A percentile compares a stretch with the other conserved stretches of the same genome.
phyloP scores from a whole-genome alignment of 305 asterid species.

The Rubia peregrina region DNA sequence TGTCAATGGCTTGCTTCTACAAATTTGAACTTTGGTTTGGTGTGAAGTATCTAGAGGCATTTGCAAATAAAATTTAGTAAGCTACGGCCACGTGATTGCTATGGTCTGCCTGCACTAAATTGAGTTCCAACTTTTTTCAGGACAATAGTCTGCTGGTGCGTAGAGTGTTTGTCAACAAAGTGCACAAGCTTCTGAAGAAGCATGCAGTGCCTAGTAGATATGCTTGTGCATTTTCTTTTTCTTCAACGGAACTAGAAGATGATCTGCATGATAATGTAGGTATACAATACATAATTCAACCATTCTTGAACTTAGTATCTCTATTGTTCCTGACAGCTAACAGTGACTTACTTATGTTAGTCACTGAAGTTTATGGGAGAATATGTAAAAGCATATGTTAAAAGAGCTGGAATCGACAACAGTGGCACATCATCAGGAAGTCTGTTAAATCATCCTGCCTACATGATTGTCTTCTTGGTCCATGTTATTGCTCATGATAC shows the following conservation, averaged over 20 bases:
- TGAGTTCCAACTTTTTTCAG: slow-evolving; percentile 34
- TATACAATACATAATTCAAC: slow-evolving; percentile 12
- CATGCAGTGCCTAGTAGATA: slow-evolving; percentile 64
- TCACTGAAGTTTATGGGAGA: slow-evolving; percentile 56
- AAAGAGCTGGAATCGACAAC: slow-evolving; percentile 41
- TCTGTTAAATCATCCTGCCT: slow-evolving; percentile 51
- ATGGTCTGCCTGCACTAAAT: not conserved
- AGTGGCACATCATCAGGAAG: slow-evolving; percentile 33
- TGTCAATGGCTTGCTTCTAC: not conserved
- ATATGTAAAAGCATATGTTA: slow-evolving; percentile 37
- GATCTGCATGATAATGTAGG: slow-evolving; percentile 60
- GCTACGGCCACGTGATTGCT: not conserved
- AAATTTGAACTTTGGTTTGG: not conserved
- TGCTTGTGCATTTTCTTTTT: slow-evolving; percentile 74
- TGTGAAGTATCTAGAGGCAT: not conserved
- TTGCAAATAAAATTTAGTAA: not conserved
- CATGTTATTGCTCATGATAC: slow-evolving; percentile 76
- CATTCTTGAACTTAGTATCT: slow-evolving; percentile 4
- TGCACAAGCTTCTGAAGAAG: slow-evolving; percentile 50
- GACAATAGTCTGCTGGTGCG: slow-evolving; percentile 50
- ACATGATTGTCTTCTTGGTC: slow-evolving; percentile 63
- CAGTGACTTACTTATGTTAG: slow-evolving; percentile 27
- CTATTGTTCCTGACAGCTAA: slow-evolving; percentile 14
- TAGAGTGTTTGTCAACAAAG: slow-evolving; percentile 54
- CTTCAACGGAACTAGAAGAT: slow-evolving; percentile 41